Conservation (phyloP, 2,329 filamentous ascomycete genomes). For the Raffaelea deltoideospora region DNA sequence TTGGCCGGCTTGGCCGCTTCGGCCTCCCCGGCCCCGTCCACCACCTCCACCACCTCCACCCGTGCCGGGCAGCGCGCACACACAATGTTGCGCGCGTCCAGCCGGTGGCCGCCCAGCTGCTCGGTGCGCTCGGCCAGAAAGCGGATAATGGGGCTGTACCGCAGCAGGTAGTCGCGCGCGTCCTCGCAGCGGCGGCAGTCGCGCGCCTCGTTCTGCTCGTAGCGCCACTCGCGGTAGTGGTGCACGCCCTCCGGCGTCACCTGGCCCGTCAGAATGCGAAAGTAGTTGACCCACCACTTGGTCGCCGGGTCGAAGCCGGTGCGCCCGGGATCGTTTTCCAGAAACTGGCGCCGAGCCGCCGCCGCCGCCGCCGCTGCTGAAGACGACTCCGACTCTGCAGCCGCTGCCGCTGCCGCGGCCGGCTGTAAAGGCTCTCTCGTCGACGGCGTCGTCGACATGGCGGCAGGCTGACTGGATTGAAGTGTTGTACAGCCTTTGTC, state of each 20-base stretch:
- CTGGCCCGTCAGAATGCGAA: conserved; percentile 61
- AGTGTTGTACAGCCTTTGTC: too few relatives aligned
- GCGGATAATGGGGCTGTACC: conserved; percentile 71
- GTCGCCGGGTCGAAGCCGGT: conserved; percentile 48
- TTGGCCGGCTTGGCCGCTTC: not conserved
- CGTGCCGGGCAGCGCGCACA: conserved; percentile 62
- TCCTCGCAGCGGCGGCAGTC: conserved; percentile 74
- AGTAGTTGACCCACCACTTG: conserved; percentile 68
- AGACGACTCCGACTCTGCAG: not conserved
- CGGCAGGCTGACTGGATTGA: too few relatives aligned
- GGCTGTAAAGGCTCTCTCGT: too few relatives aligned
- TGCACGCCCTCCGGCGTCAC: conserved; percentile 54
- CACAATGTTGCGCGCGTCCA: conserved; percentile 61
- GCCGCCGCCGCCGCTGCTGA: not conserved
- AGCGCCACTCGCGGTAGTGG: conserved; percentile 64
- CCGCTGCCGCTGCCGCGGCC: not conserved
- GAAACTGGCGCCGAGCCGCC: conserved; percentile 5
- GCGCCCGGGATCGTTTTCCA: conserved; percentile 42
- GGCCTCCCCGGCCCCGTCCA: conserved; percentile 21
- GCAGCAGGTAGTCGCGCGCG: conserved; percentile 68
- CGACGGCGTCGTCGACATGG: not conserved
- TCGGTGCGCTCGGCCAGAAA: conserved; percentile 75
- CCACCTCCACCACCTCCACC: conserved; percentile 24
- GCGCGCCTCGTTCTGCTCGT: conserved; percentile 56
- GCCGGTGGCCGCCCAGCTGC: conserved; percentile 54